Evolutionary conservation across 1,284 basidiomycete genomes (phyloP).

Genomic region (Tilletia setariae): DNA sequence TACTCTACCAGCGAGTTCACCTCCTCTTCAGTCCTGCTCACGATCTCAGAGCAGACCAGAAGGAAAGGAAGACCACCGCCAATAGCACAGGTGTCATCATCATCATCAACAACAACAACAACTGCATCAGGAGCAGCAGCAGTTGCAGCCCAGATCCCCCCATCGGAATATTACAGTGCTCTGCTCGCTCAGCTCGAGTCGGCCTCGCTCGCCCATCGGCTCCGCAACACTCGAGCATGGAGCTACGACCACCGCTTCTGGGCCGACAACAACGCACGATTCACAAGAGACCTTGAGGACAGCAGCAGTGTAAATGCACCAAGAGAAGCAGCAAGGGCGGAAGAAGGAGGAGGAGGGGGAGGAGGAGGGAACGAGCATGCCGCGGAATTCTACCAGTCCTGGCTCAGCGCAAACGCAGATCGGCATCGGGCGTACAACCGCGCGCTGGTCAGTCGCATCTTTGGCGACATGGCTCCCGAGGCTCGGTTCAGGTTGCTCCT

Average conservation of each 20-base stretch:
- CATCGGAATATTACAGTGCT: slow-evolving; percentile 33
- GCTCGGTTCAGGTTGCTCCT: slow-evolving; percentile 5
- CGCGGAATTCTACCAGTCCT: slow-evolving; percentile 48
- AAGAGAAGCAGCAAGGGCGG: background rate
- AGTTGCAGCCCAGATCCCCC: background rate
- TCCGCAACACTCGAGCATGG: slow-evolving; percentile 39
- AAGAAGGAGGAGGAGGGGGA: background rate
- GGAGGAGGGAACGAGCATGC: slow-evolving; percentile 4
- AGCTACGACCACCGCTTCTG: slow-evolving; percentile 52
- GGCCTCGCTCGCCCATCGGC: slow-evolving; percentile 40
- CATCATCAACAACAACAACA: background rate
- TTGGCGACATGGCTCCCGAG: slow-evolving; percentile 32
- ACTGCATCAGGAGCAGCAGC: background rate
- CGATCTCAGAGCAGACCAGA: background rate
- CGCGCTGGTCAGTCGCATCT: slow-evolving; percentile 39
- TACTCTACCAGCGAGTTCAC: slow-evolving; percentile 48
- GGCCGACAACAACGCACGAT: slow-evolving; percentile 50
- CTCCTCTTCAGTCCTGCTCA: slow-evolving; percentile 23
- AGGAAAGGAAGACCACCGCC: background rate
- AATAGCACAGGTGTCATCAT: too few species aligned
- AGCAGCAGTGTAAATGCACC: background rate
- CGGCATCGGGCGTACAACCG: slow-evolving; percentile 47
- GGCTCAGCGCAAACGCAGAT: slow-evolving; percentile 40
- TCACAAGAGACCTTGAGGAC: slow-evolving; percentile 36
- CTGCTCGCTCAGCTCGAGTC: slow-evolving; percentile 36